These are phyloP conservation scores for Cicer arietinum DNA, from an alignment of 306 rosid species.

Conservation along the genomic window DNA sequence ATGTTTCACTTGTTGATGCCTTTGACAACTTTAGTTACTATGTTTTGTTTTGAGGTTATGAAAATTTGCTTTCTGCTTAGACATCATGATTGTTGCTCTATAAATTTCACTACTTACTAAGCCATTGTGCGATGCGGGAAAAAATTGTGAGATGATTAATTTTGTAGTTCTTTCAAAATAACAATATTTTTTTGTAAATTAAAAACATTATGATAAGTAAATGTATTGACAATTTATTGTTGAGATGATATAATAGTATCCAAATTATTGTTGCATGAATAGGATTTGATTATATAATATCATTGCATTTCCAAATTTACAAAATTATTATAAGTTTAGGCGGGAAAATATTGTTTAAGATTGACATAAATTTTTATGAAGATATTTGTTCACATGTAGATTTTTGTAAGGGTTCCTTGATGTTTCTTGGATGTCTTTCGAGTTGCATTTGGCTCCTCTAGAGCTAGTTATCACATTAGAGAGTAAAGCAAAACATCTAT, in stretches of 20 bases:
- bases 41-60: neutral
- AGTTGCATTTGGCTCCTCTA: neutral
- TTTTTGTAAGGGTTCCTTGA: neutral
- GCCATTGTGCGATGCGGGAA: neutral
- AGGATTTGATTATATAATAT: too few relatives aligned
- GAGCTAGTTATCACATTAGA: neutral
- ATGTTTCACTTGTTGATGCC: slow-evolving; percentile 30
- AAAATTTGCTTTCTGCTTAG: slow-evolving; percentile 16
- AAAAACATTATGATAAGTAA: too few relatives aligned
- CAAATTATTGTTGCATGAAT: too few relatives aligned
- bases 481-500: neutral
- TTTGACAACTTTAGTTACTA: neutral
- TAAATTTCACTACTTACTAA: neutral
- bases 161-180: too few relatives aligned
- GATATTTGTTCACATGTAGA: neutral
- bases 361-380: too few relatives aligned
- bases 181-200: too few relatives aligned
- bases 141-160: neutral
- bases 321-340: too few relatives aligned
- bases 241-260: too few relatives aligned
- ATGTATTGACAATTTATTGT: too few relatives aligned
- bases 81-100: neutral
- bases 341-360: too few relatives aligned
- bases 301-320: too few relatives aligned
- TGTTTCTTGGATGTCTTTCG: slow-evolving; percentile 10